A percentile compares a stretch with the other conserved stretches of the same genome.
phyloP scores from a whole-genome alignment of 2,329 filamentous ascomycete species.

The Metarhizium anisopliae region DNA sequence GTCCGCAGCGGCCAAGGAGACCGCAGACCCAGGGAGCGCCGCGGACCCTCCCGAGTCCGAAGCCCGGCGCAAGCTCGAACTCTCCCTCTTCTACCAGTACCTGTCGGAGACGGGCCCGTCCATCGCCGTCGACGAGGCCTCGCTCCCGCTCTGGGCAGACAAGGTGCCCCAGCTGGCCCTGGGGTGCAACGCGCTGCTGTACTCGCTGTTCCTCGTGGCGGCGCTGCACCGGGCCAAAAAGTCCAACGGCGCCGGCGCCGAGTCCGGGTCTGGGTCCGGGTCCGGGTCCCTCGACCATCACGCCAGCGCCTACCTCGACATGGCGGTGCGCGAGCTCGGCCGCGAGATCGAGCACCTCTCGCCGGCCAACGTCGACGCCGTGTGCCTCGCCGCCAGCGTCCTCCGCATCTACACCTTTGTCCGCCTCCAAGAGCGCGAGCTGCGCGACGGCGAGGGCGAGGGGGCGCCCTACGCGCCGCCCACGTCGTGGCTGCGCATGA shows the following conservation, averaged over 20 bases:
- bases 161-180: conserved; percentile 9
- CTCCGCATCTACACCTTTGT: conserved; percentile 12
- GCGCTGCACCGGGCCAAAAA: conserved; percentile 10
- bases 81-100: conserved; percentile 13
- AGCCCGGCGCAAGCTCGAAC: conserved; percentile 11
- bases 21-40: background rate
- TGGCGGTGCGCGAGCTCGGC: conserved; percentile 10
- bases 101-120: conserved; percentile 9
- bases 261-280: too few species aligned
- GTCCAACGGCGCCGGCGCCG: background rate
- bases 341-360: conserved; percentile 10
- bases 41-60: conserved; percentile 9
- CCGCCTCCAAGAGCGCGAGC: conserved; percentile 9
- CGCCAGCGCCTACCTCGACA: conserved; percentile 10
- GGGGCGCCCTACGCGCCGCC: conserved; percentile 11
- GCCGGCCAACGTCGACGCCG: conserved; percentile 9
- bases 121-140: conserved; percentile 7
- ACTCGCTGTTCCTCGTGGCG: conserved; percentile 10
- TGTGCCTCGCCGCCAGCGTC: conserved; percentile 10
- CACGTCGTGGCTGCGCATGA: conserved; percentile 13
- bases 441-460: background rate
- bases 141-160: conserved; percentile 7
- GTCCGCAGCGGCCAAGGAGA: background rate
- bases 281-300: background rate
- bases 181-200: conserved; percentile 11